phyloP scores from a whole-genome alignment of 805 yeast species.

The Wickerhamomyces strasburgensis region DNA sequence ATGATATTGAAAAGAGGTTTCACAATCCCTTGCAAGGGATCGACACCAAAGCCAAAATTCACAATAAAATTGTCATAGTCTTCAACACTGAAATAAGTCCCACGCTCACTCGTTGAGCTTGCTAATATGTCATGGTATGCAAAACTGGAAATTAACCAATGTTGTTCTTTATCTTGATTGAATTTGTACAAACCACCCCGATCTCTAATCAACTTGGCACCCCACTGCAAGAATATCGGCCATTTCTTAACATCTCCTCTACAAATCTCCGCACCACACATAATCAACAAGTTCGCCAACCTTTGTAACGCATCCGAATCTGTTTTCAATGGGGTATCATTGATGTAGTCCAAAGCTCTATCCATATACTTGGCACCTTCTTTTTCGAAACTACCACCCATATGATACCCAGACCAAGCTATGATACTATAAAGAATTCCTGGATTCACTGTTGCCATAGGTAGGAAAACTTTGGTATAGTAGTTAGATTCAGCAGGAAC shows the following conservation, averaged over 20 bases:
- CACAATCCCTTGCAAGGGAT: slow-evolving; percentile 70
- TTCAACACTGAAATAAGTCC: slow-evolving; percentile 57
- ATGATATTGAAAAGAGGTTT: slow-evolving; percentile 61
- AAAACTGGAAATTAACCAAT: slow-evolving; percentile 72
- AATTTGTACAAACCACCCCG: slow-evolving; percentile 58
- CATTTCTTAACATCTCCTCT: slow-evolving; percentile 76
- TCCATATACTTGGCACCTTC: slow-evolving; percentile 47
- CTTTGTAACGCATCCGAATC: slow-evolving; percentile 31
- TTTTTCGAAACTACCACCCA: slow-evolving; percentile 32
- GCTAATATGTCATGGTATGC: slow-evolving; percentile 78
- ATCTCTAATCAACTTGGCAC: slow-evolving; percentile 53
- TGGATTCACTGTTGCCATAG: slow-evolving; percentile 45
- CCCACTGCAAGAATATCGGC: slow-evolving; percentile 62
- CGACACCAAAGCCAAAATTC: slow-evolving; percentile 40
- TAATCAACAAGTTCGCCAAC: slow-evolving; percentile 60
- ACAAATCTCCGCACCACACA: slow-evolving; percentile 79
- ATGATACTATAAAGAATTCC: slow-evolving; percentile 47
- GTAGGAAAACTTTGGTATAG: slow-evolving; percentile 46
- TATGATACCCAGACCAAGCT: slow-evolving; percentile 48
- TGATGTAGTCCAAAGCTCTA: slow-evolving; percentile 41
- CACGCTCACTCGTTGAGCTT: slow-evolving; percentile 52
- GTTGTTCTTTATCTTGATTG: slow-evolving; percentile 49
- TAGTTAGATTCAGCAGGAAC: slow-evolving; percentile 46
- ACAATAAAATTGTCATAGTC: slow-evolving; percentile 44
- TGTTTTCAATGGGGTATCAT: slow-evolving; percentile 26